A percentile compares a stretch with the other conserved stretches of the same genome.
Conservation (phyloP, 495 filamentous ascomycete genomes). For the Tuber brumale region DNA sequence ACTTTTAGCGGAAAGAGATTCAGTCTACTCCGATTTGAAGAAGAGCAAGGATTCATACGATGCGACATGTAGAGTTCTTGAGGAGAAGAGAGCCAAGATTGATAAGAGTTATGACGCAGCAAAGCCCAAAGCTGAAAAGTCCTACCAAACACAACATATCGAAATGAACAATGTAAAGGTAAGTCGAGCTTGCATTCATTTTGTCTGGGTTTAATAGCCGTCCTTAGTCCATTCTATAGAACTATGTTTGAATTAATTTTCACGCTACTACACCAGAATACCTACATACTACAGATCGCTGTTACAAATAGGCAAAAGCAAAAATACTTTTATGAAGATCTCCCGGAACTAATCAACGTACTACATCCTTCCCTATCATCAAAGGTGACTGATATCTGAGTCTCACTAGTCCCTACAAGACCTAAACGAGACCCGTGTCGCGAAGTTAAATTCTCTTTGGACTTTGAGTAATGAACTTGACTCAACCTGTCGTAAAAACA, state of each 20-base stretch:
- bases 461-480: conserved; percentile 72
- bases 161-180: conserved; percentile 96
- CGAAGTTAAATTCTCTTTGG: conserved; percentile 81
- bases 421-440: conserved; percentile 77
- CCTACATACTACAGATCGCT: conserved; percentile 89
- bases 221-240: neutral
- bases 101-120: conserved; percentile 80
- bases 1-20: conserved; percentile 80
- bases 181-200: neutral
- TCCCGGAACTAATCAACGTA: conserved; percentile 89
- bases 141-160: conserved; percentile 78
- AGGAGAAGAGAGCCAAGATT: conserved; percentile 86
- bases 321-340: conserved; percentile 92
- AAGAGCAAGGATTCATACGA: conserved; percentile 94
- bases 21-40: conserved; percentile 72
- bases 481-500: conserved; percentile 60
- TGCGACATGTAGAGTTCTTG: conserved; percentile 84
- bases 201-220: neutral
- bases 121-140: conserved; percentile 76
- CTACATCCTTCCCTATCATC: conserved; percentile 14
- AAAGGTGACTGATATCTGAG: conserved; percentile 17
- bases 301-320: conserved; percentile 95
- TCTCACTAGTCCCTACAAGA: conserved; percentile 64
- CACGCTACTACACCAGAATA: conserved; percentile 55
- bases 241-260: conserved; percentile 38